Conservation (phyloP, 2,329 filamentous ascomycete species). For the Alternaria tenuissima region DNA sequence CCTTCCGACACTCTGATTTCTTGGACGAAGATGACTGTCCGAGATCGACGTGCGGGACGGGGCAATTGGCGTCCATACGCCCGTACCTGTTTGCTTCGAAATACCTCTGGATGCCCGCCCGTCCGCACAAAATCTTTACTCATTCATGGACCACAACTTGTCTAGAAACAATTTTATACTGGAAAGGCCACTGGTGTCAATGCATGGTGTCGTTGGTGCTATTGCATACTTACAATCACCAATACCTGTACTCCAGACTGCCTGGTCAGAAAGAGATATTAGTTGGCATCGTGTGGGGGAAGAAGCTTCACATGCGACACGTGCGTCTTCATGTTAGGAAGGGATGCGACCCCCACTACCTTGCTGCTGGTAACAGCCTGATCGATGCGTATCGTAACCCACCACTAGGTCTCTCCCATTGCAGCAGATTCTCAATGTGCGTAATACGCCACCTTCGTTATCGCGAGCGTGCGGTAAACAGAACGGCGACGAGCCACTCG, state of each 20-base stretch:
- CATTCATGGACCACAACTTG: not conserved
- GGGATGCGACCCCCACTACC: not conserved
- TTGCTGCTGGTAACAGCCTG: not conserved
- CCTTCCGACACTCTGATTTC: not conserved
- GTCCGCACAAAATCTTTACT: not conserved
- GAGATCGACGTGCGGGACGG: conserved; percentile 1
- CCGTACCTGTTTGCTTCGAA: not conserved
- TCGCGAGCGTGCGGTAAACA: not conserved
- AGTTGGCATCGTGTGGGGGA: not conserved
- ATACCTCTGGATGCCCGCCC: not conserved
- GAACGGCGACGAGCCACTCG: not conserved
- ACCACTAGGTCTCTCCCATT: not conserved
- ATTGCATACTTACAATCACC: not conserved
- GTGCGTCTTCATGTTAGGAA: not conserved
- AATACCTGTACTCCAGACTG: not conserved
- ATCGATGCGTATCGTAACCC: not conserved
- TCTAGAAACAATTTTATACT: not conserved
- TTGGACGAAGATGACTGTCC: conserved; percentile 2
- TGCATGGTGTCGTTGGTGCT: not conserved
- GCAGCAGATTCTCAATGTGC: not conserved
- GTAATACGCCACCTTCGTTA: not conserved
- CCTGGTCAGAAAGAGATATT: conserved; percentile 1
- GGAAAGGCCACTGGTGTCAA: not conserved
- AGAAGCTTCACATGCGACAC: not conserved
- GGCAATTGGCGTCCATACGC: conserved; percentile 1